Base-by-base conservation (phyloP, 768 basidiomycete genomes). In the Auriculariales sp. region DNA sequence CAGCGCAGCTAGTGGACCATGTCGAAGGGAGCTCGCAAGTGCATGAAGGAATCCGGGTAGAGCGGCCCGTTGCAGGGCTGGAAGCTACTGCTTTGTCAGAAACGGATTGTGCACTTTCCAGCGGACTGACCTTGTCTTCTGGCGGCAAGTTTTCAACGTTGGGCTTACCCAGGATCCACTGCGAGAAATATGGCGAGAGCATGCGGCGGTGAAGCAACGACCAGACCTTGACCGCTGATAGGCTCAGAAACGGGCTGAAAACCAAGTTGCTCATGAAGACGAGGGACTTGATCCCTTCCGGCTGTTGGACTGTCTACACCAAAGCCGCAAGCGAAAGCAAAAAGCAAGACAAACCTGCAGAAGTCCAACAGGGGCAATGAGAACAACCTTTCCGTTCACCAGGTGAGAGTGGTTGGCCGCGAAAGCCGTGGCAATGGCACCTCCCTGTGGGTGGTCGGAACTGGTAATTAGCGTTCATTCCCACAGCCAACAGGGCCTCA, bases 291-390 rank as follows among this genome's bases (percentile, higher is more conserved):
- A 33, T 17, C 27, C 28, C 29, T 15, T 24, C 24, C 5, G n/a
- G 27, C 42, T 17, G 11, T 15, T 12, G 11, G 2, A 24, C 2
- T 3, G 2, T 46, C n/a, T n/a, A n/a, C n/a, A n/a, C n/a, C n/a
- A n/a, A n/a, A 5, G 34, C 14, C n/a, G 31, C 7, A 14, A 17
- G 12, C 33, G 2, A n/a, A 64, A 52, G 33, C 56, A 74, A 6
- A 10, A 15, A 27, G 15, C 25, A 3, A 28, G 10, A 7, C 50
- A 33, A 51, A 56, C 57, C 44, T 51, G 81, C 47, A 87, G 70
- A 10, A 87, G 66, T 4, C 86, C 86, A 1, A 77, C 78, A 31
- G 74, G 76, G 5, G 83, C 79, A 25, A 90, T 71, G n/a, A 90
- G 70, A 3, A 73, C 74, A 11, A 87, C 68, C 53, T 75, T 78